Conservation (phyloP, 129 eudicot genomes). For the Arctium lappa region DNA sequence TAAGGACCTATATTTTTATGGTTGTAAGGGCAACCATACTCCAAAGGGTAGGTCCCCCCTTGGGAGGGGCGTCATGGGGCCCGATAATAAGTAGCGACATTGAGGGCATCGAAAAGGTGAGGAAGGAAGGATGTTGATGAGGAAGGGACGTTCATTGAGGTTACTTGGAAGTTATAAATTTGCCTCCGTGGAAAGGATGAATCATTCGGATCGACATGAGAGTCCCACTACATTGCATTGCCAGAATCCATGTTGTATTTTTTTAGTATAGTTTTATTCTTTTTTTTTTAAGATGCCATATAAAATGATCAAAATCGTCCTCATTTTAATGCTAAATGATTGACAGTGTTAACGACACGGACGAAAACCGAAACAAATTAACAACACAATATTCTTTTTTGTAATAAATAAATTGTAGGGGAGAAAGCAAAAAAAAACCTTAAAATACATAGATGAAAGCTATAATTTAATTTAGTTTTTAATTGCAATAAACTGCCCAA, state of each 20-base stretch:
- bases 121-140: background rate
- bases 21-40: too few relatives aligned
- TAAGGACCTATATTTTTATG: too few relatives aligned
- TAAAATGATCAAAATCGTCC: background rate
- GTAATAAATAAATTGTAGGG: background rate
- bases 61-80: background rate
- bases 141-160: background rate
- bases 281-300: background rate
- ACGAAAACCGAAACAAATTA: background rate
- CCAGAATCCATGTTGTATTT: too few relatives aligned
- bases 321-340: background rate
- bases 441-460: background rate
- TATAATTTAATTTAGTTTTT: too few relatives aligned
- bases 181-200: too few relatives aligned
- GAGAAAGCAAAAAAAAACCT: background rate
- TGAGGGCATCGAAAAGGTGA: background rate
- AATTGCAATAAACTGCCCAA: too few relatives aligned
- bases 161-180: background rate
- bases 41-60: too few relatives aligned
- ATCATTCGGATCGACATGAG: too few relatives aligned
- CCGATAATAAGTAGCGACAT: background rate
- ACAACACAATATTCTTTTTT: background rate
- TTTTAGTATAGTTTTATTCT: background rate
- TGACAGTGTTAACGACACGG: background rate
- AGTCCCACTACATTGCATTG: too few relatives aligned